These are phyloP conservation scores for Stagonosporopsis rhizophila DNA, from an alignment of 2,329 filamentous ascomycete genomes.

Conservation along the genomic window DNA sequence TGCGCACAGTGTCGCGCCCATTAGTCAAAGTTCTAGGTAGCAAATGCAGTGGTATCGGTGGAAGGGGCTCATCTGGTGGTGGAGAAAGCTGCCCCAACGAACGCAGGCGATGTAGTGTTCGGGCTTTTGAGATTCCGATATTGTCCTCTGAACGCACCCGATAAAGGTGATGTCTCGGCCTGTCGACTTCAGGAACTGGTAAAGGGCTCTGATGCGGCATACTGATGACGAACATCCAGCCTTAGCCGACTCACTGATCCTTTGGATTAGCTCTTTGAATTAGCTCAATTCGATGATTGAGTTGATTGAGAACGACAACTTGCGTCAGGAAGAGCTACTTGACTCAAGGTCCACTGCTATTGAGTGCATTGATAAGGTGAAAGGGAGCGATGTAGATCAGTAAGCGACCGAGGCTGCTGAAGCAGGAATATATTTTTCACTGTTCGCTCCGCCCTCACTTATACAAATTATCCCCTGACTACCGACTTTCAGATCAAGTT, in stretches of 20 bases:
- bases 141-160: conserved; percentile 5
- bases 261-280: too few species aligned
- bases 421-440: neutral
- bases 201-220: neutral
- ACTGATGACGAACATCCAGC: neutral
- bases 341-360: neutral
- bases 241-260: neutral
- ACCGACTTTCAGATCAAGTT: neutral
- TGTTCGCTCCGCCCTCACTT: too few species aligned
- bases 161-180: neutral
- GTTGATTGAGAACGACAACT: neutral
- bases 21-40: neutral
- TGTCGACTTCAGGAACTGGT: neutral
- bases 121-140: neutral
- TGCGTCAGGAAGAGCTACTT: too few species aligned
- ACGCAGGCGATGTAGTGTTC: neutral
- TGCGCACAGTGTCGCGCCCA: neutral
- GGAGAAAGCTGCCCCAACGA: conserved; percentile 3
- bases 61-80: neutral
- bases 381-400: neutral
- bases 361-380: neutral
- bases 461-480: neutral
- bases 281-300: neutral
- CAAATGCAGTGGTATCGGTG: conserved; percentile 3
- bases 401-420: neutral